Base-by-base conservation (phyloP, 306 rosid species). In the Citrullus amarus region DNA sequence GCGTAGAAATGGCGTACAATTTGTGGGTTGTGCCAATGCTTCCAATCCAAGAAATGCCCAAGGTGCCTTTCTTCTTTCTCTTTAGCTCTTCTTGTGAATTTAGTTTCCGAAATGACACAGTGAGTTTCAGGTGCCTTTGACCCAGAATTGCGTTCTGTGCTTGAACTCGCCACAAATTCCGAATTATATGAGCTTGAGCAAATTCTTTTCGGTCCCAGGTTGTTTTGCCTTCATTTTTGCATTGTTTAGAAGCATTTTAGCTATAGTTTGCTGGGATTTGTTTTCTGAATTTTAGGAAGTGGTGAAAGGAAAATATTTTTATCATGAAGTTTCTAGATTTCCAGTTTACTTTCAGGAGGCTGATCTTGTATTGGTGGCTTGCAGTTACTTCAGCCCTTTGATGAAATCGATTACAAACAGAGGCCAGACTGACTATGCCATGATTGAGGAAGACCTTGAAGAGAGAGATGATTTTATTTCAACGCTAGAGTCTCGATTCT, bases 331-430 rank as follows among this genome's bases (percentile, higher is more conserved):
- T 53, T 30, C n/a, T 71, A 48, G 77, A 48, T 54, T 59, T 48
- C 48, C 78, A 58, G 48, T 66, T 75, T 17, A 75, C 7, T 75
- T 53, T 54, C n/a, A 55, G 63, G 46, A 65, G 57, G 79, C 73
- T 71, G 63, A 78, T 41, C 58, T 69, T 22, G 78, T 68, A 57
- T 48, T 78, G 81, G 69, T 34, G 57, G 83, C 76, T 2, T 85
- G 79, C 96, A 94, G 97, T 79, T 95, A 92, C 88, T 91, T 89
- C 82, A 92, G 98, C 80, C 97, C 98, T 72, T 83, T 92, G 93
- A 86, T 95, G 28, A 95, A 95, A 81, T 95, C 96, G 63, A 80
- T 95, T 55, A 80, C 90, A 36, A 85, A 73, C 46, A 80, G 81
- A 62, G 69, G 75, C 30, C 83, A 89, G 38, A 87, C 90, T 39